Conservation (phyloP, 495 filamentous ascomycete genomes). For the Podospora didyma region DNA sequence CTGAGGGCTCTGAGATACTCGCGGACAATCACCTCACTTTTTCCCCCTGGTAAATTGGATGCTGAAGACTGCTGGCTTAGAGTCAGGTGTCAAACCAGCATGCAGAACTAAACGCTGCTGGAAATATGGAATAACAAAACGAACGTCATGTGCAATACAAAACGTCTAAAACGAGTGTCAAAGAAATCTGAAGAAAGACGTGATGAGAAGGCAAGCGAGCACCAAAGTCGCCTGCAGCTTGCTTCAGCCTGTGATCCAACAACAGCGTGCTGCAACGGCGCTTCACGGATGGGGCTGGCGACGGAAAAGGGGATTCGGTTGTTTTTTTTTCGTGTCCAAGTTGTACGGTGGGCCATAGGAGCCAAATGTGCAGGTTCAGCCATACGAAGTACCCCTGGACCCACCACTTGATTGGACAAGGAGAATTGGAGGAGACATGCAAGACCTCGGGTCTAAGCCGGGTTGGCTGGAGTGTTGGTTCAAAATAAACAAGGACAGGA, state of each 20-base stretch:
- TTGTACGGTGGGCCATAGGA: conserved; percentile 22
- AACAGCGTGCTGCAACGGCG: conserved; percentile 17
- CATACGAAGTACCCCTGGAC: conserved; percentile 22
- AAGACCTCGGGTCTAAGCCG: conserved; percentile 15
- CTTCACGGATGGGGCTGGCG: conserved; percentile 12
- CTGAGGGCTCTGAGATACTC: not conserved
- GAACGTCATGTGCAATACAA: conserved; percentile 28
- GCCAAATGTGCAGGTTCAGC: conserved; percentile 14
- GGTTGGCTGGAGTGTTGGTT: conserved; percentile 18
- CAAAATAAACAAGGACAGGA: conserved; percentile 32
- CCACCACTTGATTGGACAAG: conserved; percentile 20
- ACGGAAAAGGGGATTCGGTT: conserved; percentile 20
- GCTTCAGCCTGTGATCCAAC: conserved; percentile 17
- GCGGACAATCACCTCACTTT: not conserved
- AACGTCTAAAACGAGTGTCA: conserved; percentile 27
- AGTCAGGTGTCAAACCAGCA: not conserved
- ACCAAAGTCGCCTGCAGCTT: conserved; percentile 2
- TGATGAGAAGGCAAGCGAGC: conserved; percentile 5
- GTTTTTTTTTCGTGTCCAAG: conserved; percentile 19
- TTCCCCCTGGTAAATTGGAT: not conserved
- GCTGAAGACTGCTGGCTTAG: not conserved
- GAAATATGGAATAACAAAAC: conserved; percentile 19
- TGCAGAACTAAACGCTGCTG: not conserved
- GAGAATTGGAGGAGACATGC: not conserved
- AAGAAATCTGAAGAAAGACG: conserved; percentile 7